Evolutionary conservation across 1,284 basidiomycete genomes (phyloP), one percentile per base, ranked within the genome.

Genomic region (Ceraceosorus bombacis): DNA sequence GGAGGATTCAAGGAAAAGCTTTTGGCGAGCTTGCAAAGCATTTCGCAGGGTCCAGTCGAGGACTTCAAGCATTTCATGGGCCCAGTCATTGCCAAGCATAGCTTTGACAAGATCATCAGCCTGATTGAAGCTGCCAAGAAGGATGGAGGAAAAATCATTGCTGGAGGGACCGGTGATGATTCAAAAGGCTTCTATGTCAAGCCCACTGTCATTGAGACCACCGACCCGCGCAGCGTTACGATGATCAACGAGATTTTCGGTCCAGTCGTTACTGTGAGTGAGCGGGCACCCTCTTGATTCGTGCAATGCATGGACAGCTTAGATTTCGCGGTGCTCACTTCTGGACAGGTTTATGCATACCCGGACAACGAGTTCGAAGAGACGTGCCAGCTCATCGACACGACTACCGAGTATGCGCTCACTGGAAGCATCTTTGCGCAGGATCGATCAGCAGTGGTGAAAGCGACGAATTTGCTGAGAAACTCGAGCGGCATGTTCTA

Each of bases 181-280:
- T 91, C 90, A 40, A 89, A 85, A 77, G 94, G 94, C 27, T 98
- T 86, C 83, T 98, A 87, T 78, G 82, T 98, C 69, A 85, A 94
- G 79, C 94, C 94, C 5, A 99, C 95, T 12, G 85, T 97, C 62
- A 94, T 99, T 74, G 81, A 91, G 68, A 95, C 88, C 72, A 89
- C 89, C 78, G 90, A 98, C 78, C 92, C 94, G 55, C 85, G 85
- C 71, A 89, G 87, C 5, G 81, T 95, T 55, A 95, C 93, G 8
- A 90, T 98, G 85, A 85, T 84, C 40, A 90, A 96, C 72, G 94
- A 98, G 81, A 89, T 98, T 74, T 97, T 98, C 71, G 95, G 95
- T 4, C 95, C 95, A 43, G 93, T 98, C 56, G 78, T 97, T 63
- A 96, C 94, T 46, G 89, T 27, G 27, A 27, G 27, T 27, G 27